Evolutionary conservation across 257 asterid species (phyloP).

Genomic region (Lithospermum erythrorhizon): DNA sequence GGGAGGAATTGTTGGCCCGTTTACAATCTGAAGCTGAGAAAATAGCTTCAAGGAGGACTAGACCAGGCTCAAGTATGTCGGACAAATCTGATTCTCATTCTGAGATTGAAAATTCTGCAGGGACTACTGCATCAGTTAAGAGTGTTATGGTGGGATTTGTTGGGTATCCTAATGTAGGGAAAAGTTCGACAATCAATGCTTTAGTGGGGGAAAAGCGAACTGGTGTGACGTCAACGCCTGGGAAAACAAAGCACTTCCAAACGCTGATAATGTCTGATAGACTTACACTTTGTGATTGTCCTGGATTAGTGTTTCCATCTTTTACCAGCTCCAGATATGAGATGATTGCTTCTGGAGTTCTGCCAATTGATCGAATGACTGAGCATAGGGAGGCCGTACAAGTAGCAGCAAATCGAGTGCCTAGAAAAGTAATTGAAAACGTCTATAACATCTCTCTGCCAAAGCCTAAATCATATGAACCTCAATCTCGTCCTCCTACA

Average conservation of each 20-base stretch:
- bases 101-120: slow-evolving; percentile 15
- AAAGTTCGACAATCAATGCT: slow-evolving; percentile 95
- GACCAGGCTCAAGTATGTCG: slow-evolving; percentile 16
- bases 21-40: slow-evolving; percentile 85
- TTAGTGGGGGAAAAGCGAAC: slow-evolving; percentile 87
- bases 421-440: slow-evolving; percentile 49
- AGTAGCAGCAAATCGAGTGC: slow-evolving; percentile 83
- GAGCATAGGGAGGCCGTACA: slow-evolving; percentile 88
- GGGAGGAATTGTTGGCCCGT: slow-evolving; percentile 74
- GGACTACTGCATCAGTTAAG: slow-evolving; percentile 10
- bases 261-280: slow-evolving; percentile 76
- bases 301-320: slow-evolving; percentile 94
- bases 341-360: slow-evolving; percentile 96
- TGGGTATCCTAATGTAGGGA: slow-evolving; percentile 97
- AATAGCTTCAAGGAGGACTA: slow-evolving; percentile 46
- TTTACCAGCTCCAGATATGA: slow-evolving; percentile 90
- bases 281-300: slow-evolving; percentile 95
- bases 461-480: slow-evolving; percentile 73
- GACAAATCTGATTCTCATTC: slow-evolving; percentile 18
- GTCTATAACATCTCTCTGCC: slow-evolving; percentile 74
- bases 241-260: slow-evolving; percentile 96
- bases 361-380: slow-evolving; percentile 87
- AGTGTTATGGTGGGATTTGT: slow-evolving; percentile 83
- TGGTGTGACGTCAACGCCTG: slow-evolving; percentile 98
- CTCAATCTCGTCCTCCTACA: slow-evolving; percentile 60